These are phyloP conservation scores for Mucor piriformis DNA, from an alignment of 371 early-diverging fungal genomes.

Conservation along the genomic window DNA sequence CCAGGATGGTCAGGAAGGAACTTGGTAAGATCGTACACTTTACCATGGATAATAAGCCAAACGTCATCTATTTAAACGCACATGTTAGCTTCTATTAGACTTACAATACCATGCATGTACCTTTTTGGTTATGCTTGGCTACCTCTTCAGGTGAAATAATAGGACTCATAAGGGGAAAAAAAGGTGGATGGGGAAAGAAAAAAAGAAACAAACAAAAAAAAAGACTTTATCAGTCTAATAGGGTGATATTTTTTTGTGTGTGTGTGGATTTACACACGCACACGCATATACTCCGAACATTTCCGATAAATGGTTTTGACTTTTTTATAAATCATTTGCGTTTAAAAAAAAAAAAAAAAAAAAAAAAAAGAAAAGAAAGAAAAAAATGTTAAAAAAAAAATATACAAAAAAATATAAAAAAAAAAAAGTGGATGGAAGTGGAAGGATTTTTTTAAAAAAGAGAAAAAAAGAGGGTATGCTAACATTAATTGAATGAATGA, in stretches of 20 bases:
- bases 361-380: neutral
- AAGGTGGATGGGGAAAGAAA: slow-evolving; percentile 1
- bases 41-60: slow-evolving; percentile 85
- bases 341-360: neutral
- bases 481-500: slow-evolving; percentile 16
- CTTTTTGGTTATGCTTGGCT: slow-evolving; percentile 66
- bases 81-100: neutral
- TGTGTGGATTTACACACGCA: neutral
- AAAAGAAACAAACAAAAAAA: slow-evolving; percentile 7
- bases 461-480: slow-evolving; percentile 27
- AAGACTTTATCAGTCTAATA: neutral
- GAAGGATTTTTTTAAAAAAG: neutral
- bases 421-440: slow-evolving; percentile 8
- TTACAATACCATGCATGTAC: slow-evolving; percentile 13
- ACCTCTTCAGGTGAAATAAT: slow-evolving; percentile 59
- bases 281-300: slow-evolving; percentile 1
- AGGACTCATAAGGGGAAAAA: slow-evolving; percentile 26
- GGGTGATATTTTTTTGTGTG: neutral
- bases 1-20: slow-evolving; percentile 75
- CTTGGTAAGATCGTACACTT: slow-evolving; percentile 84
- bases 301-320: neutral
- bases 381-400: slow-evolving; percentile 1
- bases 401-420: slow-evolving; percentile 1
- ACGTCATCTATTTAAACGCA: slow-evolving; percentile 58
- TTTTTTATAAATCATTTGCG: neutral